Percentiles rank a stretch among this genome's conserved stretches.
These are phyloP conservation scores for Tylopilus rubrobrunneus DNA, from an alignment of 768 basidiomycete species.

Conservation along the genomic window DNA sequence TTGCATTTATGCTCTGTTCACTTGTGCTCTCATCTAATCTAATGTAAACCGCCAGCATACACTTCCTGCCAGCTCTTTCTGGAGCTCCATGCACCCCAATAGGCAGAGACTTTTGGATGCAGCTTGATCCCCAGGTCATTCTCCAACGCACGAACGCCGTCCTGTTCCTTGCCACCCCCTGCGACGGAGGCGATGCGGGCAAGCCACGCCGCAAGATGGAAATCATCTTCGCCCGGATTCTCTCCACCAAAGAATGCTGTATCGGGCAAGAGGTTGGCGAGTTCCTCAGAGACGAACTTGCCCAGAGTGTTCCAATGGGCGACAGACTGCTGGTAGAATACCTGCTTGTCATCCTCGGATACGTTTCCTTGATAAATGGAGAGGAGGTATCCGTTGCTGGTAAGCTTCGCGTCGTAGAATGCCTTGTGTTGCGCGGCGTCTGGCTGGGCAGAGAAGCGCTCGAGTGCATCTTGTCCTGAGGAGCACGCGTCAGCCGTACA, in stretches of 20 bases:
- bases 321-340: conserved; percentile 38
- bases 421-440: conserved; percentile 35
- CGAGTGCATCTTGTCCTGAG: conserved; percentile 42
- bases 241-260: conserved; percentile 47
- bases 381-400: conserved; percentile 37
- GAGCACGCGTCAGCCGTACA: neutral
- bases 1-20: neutral
- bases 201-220: conserved; percentile 52
- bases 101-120: conserved; percentile 36
- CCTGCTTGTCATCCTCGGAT: conserved; percentile 31
- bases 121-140: conserved; percentile 36
- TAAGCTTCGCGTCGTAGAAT: conserved; percentile 43
- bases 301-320: conserved; percentile 37
- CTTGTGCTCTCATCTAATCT: conserved; percentile 27
- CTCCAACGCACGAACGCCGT: conserved; percentile 37
- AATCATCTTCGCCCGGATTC: conserved; percentile 49
- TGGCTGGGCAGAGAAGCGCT: conserved; percentile 32
- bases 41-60: conserved; percentile 44
- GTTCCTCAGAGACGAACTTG: conserved; percentile 36
- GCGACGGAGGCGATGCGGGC: conserved; percentile 40
- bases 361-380: conserved; percentile 40
- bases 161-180: conserved; percentile 35
- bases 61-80: conserved; percentile 46
- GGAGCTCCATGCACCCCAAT: conserved; percentile 43
- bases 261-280: conserved; percentile 39